Conservation (phyloP, 345 rosid genomes). For the Diplotaxis tenuifolia region DNA sequence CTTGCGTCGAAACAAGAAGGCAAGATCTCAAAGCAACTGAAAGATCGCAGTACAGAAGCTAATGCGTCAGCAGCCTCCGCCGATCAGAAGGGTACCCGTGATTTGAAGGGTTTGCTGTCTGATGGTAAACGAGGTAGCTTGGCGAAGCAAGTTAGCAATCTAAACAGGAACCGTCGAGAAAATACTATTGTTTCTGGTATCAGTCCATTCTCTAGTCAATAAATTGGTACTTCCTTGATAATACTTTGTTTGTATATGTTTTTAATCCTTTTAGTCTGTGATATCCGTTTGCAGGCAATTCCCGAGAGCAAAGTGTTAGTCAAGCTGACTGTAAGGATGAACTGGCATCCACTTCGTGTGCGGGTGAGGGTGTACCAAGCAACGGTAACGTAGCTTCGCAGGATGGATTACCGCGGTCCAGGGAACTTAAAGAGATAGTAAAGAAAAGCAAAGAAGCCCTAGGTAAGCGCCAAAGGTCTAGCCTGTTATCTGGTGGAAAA, state of each 20-base stretch:
- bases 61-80: slow-evolving; percentile 42
- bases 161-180: slow-evolving; percentile 53
- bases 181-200: slow-evolving; percentile 55
- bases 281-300: slow-evolving; percentile 43
- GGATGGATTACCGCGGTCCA: slow-evolving; percentile 51
- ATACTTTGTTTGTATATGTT: not conserved
- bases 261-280: not conserved
- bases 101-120: slow-evolving; percentile 48
- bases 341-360: slow-evolving; percentile 51
- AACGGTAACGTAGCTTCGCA: slow-evolving; percentile 46
- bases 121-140: slow-evolving; percentile 59
- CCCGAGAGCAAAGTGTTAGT: slow-evolving; percentile 51
- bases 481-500: slow-evolving; percentile 44
- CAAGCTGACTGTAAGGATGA: slow-evolving; percentile 61
- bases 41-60: slow-evolving; percentile 52
- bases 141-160: slow-evolving; percentile 51
- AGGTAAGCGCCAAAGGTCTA: slow-evolving; percentile 47
- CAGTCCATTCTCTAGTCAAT: slow-evolving; percentile 22
- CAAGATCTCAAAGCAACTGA: slow-evolving; percentile 56
- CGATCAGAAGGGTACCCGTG: slow-evolving; percentile 62
- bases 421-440: slow-evolving; percentile 48
- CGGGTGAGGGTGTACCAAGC: slow-evolving; percentile 46
- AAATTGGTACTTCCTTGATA: not conserved
- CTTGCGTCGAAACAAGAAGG: slow-evolving; percentile 55
- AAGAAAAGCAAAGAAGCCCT: slow-evolving; percentile 59